A percentile compares a stretch with the other conserved stretches of the same genome.
Evolutionary conservation across 306 rosid species (phyloP).

Genomic region (Datisca glomerata): DNA sequence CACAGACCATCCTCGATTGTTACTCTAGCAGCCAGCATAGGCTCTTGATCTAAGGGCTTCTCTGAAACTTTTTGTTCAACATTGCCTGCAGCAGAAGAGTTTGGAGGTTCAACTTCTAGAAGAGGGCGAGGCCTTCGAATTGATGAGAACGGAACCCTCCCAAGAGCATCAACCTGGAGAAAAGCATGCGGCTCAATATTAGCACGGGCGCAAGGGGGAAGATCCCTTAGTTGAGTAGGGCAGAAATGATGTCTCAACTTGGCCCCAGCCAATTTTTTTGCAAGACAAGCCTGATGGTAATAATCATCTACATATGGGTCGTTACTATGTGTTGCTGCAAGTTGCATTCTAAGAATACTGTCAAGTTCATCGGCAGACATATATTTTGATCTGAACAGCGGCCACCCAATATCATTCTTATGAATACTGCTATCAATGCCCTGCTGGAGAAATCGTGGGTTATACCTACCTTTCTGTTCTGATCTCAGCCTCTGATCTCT

Average conservation of each 20-base stretch:
- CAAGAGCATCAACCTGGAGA: slow-evolving; percentile 98
- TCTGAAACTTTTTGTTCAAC: slow-evolving; percentile 58
- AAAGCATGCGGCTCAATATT: slow-evolving; percentile 88
- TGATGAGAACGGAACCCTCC: slow-evolving; percentile 97
- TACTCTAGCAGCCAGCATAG: slow-evolving; percentile 92
- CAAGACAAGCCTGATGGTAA: slow-evolving; percentile 86
- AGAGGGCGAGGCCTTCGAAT: slow-evolving; percentile 99
- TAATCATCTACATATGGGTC: slow-evolving; percentile 98
- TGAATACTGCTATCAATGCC: slow-evolving; percentile 46
- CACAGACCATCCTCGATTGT: slow-evolving; percentile 85
- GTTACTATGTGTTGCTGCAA: slow-evolving; percentile 88
- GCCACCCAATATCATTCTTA: slow-evolving; percentile 62
- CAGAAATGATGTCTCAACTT: slow-evolving; percentile 86
- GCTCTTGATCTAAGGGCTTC: slow-evolving; percentile 97
- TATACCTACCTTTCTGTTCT: slow-evolving; percentile 47
- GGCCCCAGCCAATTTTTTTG: slow-evolving; percentile 64
- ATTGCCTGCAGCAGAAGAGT: slow-evolving; percentile 34
- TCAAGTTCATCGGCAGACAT: slow-evolving; percentile 87
- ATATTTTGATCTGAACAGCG: slow-evolving; percentile 64
- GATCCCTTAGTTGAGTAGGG: slow-evolving; percentile 83
- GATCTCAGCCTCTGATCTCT: slow-evolving; percentile 72
- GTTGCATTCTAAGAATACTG: slow-evolving; percentile 84
- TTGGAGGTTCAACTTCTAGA: slow-evolving; percentile 87
- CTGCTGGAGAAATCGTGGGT: slow-evolving; percentile 42
- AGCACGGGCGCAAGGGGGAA: slow-evolving; percentile 65